Conservation (phyloP, 768 basidiomycete genomes). For the Pulveroboletus sp. region DNA sequence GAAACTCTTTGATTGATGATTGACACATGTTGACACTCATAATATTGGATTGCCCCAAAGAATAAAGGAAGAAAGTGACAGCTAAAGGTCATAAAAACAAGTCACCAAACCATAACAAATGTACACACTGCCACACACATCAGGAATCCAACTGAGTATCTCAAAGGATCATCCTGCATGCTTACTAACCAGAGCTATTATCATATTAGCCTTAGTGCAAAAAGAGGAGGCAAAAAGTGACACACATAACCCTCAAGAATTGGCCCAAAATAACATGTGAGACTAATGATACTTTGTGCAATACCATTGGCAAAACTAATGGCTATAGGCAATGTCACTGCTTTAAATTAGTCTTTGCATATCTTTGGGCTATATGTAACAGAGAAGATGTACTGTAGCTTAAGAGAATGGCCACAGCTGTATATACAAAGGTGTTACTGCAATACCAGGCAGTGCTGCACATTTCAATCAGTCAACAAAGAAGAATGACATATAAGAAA, state of each 20-base stretch:
- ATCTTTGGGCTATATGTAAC: not conserved
- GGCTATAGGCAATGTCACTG: constrained; percentile 88
- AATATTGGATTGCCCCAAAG: no score
- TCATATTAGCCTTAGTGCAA: not conserved
- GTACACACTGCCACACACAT: constrained; percentile 60
- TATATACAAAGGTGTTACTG: constrained; percentile 87
- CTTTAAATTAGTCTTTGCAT: not conserved
- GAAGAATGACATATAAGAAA: not conserved
- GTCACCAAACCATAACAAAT: constrained; percentile 65
- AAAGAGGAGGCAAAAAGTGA: not conserved
- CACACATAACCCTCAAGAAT: constrained; percentile 79
- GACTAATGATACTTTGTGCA: constrained; percentile 92
- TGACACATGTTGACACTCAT: no score
- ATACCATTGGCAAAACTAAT: constrained; percentile 94
- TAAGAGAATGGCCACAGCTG: constrained; percentile 82
- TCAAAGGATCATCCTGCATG: constrained; percentile 62
- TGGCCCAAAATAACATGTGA: constrained; percentile 89
- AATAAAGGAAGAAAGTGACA: not conserved
- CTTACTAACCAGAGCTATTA: constrained; percentile 71
- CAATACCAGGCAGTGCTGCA: constrained; percentile 82
- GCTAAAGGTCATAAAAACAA: constrained; percentile 5
- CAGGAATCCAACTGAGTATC: constrained; percentile 75
- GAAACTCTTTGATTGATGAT: not conserved
- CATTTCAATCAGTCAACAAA: not conserved
- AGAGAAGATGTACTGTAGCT: constrained; percentile 67